phyloP scores from a whole-genome alignment of 2,329 filamentous ascomycete genomes.

The Hirsutella thompsonii region DNA sequence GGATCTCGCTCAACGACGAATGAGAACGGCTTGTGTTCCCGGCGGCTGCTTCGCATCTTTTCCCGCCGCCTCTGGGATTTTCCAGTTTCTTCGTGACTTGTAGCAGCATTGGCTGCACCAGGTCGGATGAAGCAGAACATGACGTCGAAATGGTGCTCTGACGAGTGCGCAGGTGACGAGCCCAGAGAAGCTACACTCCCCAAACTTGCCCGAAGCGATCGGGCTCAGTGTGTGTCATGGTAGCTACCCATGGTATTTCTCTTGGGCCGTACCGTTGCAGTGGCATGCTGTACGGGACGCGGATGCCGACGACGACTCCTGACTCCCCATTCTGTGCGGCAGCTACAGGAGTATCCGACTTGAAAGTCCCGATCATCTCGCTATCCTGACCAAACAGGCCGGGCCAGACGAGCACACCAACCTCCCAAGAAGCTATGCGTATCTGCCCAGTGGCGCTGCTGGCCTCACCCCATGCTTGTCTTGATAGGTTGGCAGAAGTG shows the following conservation, averaged over 20 bases:
- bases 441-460: slow-evolving; percentile 44
- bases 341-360: slow-evolving; percentile 39
- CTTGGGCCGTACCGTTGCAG: slow-evolving; percentile 47
- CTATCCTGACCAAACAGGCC: slow-evolving; percentile 34
- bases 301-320: slow-evolving; percentile 45
- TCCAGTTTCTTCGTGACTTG: no score
- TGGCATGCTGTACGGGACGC: slow-evolving; percentile 76
- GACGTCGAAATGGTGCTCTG: no score
- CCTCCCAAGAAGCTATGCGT: slow-evolving; percentile 68
- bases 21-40: no score
- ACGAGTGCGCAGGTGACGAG: no score
- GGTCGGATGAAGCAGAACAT: no score
- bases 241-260: slow-evolving; percentile 70
- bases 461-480: slow-evolving; percentile 74
- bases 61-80: no score
- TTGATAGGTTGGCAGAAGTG: slow-evolving; percentile 85
- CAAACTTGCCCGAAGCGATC: slow-evolving; percentile 45
- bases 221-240: slow-evolving; percentile 40
- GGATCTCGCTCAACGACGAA: no score
- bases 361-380: slow-evolving; percentile 58
- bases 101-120: no score
- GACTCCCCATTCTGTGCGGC: slow-evolving; percentile 8
- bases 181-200: slow-evolving; percentile 2
- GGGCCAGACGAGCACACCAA: slow-evolving; percentile 77
- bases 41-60: no score